Evolutionary conservation across 1,284 basidiomycete species (phyloP).

Genomic region (Ceratobasidium sp.): DNA sequence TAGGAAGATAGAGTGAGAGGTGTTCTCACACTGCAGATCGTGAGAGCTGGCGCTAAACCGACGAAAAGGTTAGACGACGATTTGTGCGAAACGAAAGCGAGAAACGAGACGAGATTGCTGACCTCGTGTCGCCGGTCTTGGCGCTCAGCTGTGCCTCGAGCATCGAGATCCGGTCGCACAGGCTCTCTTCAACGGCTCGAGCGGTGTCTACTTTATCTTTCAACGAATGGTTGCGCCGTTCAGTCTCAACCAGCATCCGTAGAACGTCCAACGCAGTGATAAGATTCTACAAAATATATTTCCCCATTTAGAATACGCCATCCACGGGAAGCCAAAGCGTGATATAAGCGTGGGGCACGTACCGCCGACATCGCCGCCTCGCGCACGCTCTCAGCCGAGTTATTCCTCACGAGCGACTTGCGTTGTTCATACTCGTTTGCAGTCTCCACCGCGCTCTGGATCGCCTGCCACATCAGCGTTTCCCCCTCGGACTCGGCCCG

Average conservation of each 20-base stretch:
- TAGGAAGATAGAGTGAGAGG: neutral
- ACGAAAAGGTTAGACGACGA: neutral
- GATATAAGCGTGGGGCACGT: neutral
- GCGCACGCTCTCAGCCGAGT: neutral
- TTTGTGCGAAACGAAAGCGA: no score
- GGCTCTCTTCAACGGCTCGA: constrained; percentile 29
- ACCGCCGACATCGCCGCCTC: constrained; percentile 16
- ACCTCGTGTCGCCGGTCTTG: constrained; percentile 12
- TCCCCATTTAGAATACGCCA: no score
- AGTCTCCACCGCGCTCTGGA: constrained; percentile 20
- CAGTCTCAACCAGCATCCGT: neutral
- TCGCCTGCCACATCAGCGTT: constrained; percentile 27
- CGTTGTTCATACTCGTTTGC: constrained; percentile 11
- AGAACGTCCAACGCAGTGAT: constrained; percentile 14
- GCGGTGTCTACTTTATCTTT: constrained; percentile 21
- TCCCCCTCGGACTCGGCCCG: neutral
- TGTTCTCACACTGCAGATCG: constrained; percentile 14
- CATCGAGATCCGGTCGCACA: constrained; percentile 32
- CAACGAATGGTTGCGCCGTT: neutral
- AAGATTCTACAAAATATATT: neutral
- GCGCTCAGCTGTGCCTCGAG: constrained; percentile 27
- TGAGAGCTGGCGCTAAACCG: neutral
- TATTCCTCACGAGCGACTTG: neutral
- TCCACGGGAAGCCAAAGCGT: neutral
- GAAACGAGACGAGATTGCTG: neutral